Conservation (phyloP, 768 basidiomycete species). For the Rubroboletus pulcherrimus region DNA sequence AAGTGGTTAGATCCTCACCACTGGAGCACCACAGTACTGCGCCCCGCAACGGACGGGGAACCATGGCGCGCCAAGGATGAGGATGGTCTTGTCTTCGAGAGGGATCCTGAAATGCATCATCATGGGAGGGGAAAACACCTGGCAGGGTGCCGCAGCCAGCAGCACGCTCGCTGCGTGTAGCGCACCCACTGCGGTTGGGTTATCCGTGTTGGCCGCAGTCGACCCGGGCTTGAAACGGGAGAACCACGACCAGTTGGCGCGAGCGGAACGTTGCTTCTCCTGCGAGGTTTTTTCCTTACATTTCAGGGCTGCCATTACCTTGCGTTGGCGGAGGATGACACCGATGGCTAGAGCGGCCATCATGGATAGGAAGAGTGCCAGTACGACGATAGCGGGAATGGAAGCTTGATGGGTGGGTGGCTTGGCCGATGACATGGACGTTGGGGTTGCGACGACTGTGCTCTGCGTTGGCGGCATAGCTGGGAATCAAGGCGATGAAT, state of each 20-base stretch:
- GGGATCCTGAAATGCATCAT: constrained; percentile 22
- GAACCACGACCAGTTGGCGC: neutral
- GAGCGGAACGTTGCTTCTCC: neutral
- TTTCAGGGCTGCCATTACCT: neutral
- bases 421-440: neutral
- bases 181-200: constrained; percentile 18
- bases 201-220: neutral
- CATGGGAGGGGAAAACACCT: constrained; percentile 19
- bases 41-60: neutral
- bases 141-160: constrained; percentile 26
- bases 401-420: constrained; percentile 9
- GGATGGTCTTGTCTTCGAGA: constrained; percentile 15
- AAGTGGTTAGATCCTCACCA: neutral
- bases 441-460: neutral
- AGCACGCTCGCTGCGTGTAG: constrained; percentile 22
- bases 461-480: constrained; percentile 20
- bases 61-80: constrained; percentile 22
- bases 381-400: constrained; percentile 19
- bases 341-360: constrained; percentile 19
- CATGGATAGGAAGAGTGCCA: constrained; percentile 13
- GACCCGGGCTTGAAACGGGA: neutral
- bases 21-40: constrained; percentile 4
- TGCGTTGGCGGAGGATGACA: constrained; percentile 21
- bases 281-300: neutral
- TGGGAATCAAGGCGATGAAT: neutral